Evolutionary conservation across 108 stramenopile species (phyloP), one percentile per base, ranked within the genome.

Genomic region (Cyclostephanos invisitatus): DNA sequence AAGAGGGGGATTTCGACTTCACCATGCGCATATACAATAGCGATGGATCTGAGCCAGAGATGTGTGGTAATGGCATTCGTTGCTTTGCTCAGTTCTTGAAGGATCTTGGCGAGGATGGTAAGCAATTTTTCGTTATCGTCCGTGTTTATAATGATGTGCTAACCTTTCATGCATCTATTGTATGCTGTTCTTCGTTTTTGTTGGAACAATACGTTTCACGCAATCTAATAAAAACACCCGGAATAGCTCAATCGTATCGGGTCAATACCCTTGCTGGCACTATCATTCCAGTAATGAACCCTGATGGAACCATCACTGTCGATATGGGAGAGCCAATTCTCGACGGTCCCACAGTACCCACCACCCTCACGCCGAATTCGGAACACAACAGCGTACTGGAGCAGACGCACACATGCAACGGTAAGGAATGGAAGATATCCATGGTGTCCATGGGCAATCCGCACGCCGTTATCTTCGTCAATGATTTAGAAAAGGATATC

Each of bases 61-160:
- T 98, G 98, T 98, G 98, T 75, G 98, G 98, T 18, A 98, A 98
- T 80, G 98, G 98, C 9, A 98, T 98, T 70, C 91, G 98, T 44
- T 97, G 97, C 78, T 85, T 98, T 72, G 98, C 97, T 10, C 85
- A 92, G 61, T 98, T 97, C 68, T 62, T 98, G 51, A 87, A 86
- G 14, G 96, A 97, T 76, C 76, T 97, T 50, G 98, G 94, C 20
- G 91, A 81, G 40, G 87, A 92, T 74, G 81, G 85, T 86, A 29
- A 49, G 85, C 22, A 8, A 50, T 21, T 54, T 67, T 20, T 49
- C 51, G 4, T 53, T 11, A 40, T 40, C 40, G 3, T 40, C 32
- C 32, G 32, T 32, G 32, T 32, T 3, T 32, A 32, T 32, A 32
- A 32, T 32, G 3, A 32, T 40, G 11, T 40, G 20, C 29, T 18